These are phyloP conservation scores for Pleurotus salmoneostramineus DNA, from an alignment of 768 basidiomycete species.

Conservation along the genomic window DNA sequence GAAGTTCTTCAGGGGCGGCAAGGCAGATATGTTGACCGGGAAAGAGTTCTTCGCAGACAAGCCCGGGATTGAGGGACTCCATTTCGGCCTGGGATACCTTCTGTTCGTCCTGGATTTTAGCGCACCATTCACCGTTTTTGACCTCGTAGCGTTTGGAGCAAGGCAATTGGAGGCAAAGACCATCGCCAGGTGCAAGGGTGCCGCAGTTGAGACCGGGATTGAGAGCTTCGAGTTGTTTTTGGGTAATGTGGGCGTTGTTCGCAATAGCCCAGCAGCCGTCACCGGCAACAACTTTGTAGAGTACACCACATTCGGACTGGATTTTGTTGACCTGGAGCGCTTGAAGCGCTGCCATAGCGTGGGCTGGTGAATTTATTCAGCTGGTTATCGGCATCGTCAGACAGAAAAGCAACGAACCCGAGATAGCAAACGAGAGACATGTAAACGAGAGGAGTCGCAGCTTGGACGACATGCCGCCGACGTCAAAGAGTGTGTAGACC, in stretches of 20 bases:
- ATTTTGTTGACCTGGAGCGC: neutral
- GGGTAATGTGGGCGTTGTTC: constrained; percentile 1
- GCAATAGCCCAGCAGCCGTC: constrained; percentile 7
- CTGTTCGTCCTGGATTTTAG: constrained; percentile 5
- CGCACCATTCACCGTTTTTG: constrained; percentile 6
- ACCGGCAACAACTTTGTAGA: neutral
- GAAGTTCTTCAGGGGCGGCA: neutral
- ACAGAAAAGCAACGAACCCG: neutral
- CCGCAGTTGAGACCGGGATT: constrained; percentile 8
- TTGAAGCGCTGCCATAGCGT: neutral
- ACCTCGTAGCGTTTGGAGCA: constrained; percentile 7
- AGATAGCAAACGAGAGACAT: neutral
- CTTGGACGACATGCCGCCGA: neutral
- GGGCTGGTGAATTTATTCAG: neutral
- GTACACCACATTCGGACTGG: neutral
- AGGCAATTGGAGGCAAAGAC: constrained; percentile 2
- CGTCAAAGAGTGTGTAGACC: neutral
- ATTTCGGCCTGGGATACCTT: constrained; percentile 1
- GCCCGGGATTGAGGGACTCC: constrained; percentile 5
- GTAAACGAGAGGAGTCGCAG: neutral
- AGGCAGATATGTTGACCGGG: constrained; percentile 6
- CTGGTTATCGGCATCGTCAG: neutral
- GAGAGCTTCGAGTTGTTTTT: constrained; percentile 3
- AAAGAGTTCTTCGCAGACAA: constrained; percentile 3
- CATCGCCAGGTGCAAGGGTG: neutral